Conservation (phyloP, 2,329 filamentous ascomycete species). For the Waltergamsia citrina region DNA sequence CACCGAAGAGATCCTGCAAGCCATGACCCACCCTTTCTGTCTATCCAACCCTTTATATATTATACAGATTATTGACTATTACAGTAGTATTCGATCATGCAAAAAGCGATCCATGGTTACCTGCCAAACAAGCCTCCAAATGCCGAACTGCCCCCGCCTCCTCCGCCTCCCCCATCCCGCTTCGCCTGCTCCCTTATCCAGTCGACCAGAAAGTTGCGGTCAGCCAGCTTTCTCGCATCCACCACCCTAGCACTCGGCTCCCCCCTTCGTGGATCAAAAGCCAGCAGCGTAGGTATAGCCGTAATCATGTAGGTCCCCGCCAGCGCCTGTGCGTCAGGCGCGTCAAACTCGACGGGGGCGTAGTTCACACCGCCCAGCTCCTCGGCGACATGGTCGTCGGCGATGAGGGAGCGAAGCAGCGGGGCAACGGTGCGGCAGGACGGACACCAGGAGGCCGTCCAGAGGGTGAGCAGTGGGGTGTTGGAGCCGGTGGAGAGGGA, state of each 20-base stretch:
- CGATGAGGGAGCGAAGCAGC: conserved; percentile 35
- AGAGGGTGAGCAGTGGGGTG: conserved; percentile 48
- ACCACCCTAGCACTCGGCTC: conserved; percentile 40
- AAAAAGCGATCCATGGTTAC: too few relatives aligned
- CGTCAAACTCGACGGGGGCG: conserved; percentile 45
- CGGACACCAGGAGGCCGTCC: conserved; percentile 49
- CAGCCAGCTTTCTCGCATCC: conserved; percentile 37
- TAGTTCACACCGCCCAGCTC: conserved; percentile 45
- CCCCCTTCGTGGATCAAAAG: conserved; percentile 37
- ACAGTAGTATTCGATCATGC: too few relatives aligned
- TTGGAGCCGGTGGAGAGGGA: conserved; percentile 43
- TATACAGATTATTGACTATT: too few relatives aligned
- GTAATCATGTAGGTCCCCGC: conserved; percentile 49
- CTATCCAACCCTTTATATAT: too few relatives aligned
- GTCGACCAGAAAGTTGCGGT: conserved; percentile 38
- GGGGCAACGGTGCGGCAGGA: conserved; percentile 42
- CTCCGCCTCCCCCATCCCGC: conserved; percentile 31
- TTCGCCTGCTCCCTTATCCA: conserved; percentile 45
- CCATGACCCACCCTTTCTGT: too few relatives aligned
- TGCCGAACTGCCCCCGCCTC: conserved; percentile 13
- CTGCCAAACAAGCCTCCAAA: conserved; percentile 32
- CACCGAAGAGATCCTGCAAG: too few relatives aligned
- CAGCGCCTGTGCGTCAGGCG: conserved; percentile 39
- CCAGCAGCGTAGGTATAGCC: conserved; percentile 46
- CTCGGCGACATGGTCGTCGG: conserved; percentile 44